A percentile compares a stretch with the other conserved stretches of the same genome.
Evolutionary conservation across 345 rosid species (phyloP).

Genomic region (Eucalyptus brandiana): DNA sequence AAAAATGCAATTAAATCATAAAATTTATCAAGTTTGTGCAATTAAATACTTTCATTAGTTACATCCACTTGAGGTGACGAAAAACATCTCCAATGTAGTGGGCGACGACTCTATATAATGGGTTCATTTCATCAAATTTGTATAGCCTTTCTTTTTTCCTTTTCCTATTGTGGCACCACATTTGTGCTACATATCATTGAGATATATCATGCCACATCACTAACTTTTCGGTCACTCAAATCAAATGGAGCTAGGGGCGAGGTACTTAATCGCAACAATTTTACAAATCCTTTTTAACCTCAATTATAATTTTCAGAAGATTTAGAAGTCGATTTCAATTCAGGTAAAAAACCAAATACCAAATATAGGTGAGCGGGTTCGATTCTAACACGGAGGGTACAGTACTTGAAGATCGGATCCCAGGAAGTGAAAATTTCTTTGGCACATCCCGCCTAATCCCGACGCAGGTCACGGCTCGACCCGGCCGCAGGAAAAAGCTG

Average conservation of each 20-base stretch:
- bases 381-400: not conserved
- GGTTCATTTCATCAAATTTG: not conserved
- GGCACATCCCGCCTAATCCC: not conserved
- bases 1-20: not conserved
- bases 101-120: not conserved
- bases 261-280: not conserved
- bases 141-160: fast-evolving
- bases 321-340: not conserved
- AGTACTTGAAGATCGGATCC: not conserved
- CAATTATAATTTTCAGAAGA: not conserved
- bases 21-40: not conserved
- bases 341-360: not conserved
- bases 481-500: not conserved
- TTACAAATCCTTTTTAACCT: not conserved
- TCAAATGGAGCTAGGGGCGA: not conserved
- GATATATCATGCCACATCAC: not conserved
- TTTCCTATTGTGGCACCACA: not conserved
- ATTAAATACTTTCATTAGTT: not conserved
- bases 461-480: not conserved
- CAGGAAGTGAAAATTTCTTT: not conserved
- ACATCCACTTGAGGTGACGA: not conserved
- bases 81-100: not conserved
- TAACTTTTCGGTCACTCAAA: not conserved
- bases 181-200: not conserved
- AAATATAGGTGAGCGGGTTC: not conserved